Evolutionary conservation across 345 rosid species (phyloP), one percentile per base, ranked within the genome.

Genomic region (Populus nigra): DNA sequence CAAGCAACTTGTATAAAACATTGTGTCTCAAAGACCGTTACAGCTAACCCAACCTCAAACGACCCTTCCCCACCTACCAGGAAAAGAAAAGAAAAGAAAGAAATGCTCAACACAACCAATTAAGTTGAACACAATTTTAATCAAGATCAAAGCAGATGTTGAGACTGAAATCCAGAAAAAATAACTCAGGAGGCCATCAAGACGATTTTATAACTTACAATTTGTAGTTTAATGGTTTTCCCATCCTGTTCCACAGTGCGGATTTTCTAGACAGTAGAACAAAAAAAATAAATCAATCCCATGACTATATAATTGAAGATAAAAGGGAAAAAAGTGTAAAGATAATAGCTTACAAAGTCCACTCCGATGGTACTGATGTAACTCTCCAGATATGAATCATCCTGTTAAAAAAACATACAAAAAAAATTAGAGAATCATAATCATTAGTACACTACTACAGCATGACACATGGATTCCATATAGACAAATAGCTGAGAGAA

Each of bases 341-440:
- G 8, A 8, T 8, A 73, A 41, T 65, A 10, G 78, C 96, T 88
- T 82, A 92, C 96, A 83, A 92, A 92, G 80, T 92, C 96, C 72
- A 90, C 96, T 63, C 96, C 96, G 69, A 92, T 90, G 83, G 96
- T 92, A 86, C 96, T 90, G 68, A 92, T 90, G 86, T 90, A 92
- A 83, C 96, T 90, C 53, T 92, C 92, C n/a, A 90, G 80, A 68
- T 92, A 92, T 20, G 96, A 90, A 80, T 88, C 94, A 88, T 90
- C 96, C 96, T 92, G 87, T 68, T 27, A 11, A 69, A 49, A 79
- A 65, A 45, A 45, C 77, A 57, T 17, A 16, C 74, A 17, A 18
- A 41, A 73, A 47, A 39, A 1, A 71, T n/a, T 68, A 25, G 33
- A 10, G 20, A 49, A 13, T 22, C n/a, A 27, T 4, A 20, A 45